Percentiles rank a stretch among this genome's conserved stretches.
phyloP scores from a whole-genome alignment of 257 asterid species.

The Marsdenia floribunda region DNA sequence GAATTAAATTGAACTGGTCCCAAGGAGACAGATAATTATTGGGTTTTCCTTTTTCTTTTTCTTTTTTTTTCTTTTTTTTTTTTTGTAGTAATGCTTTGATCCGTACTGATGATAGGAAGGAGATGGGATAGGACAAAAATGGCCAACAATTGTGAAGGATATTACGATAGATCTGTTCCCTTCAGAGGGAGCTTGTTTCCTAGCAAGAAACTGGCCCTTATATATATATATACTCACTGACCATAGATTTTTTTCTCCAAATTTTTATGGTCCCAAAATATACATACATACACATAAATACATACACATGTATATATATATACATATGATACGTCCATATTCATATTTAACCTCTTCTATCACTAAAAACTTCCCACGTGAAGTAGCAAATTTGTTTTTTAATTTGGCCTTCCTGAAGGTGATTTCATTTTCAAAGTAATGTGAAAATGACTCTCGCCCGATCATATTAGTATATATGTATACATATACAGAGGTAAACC shows the following conservation, averaged over 20 bases:
- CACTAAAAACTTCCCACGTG: constrained; percentile 16
- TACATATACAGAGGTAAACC: too few relatives aligned
- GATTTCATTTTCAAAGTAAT: constrained; percentile 4
- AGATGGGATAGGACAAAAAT: constrained; percentile 37
- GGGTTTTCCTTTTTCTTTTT: too few relatives aligned
- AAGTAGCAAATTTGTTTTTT: constrained; percentile 7
- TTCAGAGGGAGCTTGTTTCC: constrained; percentile 41
- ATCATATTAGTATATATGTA: neutral
- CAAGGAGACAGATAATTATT: neutral
- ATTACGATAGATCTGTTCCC: constrained; percentile 31
- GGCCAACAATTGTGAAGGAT: constrained; percentile 16
- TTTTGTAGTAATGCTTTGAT: neutral
- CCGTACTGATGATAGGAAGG: constrained; percentile 21
- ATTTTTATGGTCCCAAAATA: constrained; percentile 29
- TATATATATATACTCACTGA: neutral
- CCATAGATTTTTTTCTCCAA: neutral
- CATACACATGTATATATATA: neutral
- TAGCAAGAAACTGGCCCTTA: constrained; percentile 33
- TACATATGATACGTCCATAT: neutral
- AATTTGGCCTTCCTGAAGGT: constrained; percentile 1
- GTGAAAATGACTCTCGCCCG: constrained; percentile 9
- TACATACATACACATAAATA: too few relatives aligned
- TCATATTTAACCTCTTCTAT: constrained; percentile 1
- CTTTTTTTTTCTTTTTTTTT: too few relatives aligned
- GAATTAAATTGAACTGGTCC: neutral